phyloP scores from a whole-genome alignment of 2,329 filamentous ascomycete species.

The Diatrype stigma region DNA sequence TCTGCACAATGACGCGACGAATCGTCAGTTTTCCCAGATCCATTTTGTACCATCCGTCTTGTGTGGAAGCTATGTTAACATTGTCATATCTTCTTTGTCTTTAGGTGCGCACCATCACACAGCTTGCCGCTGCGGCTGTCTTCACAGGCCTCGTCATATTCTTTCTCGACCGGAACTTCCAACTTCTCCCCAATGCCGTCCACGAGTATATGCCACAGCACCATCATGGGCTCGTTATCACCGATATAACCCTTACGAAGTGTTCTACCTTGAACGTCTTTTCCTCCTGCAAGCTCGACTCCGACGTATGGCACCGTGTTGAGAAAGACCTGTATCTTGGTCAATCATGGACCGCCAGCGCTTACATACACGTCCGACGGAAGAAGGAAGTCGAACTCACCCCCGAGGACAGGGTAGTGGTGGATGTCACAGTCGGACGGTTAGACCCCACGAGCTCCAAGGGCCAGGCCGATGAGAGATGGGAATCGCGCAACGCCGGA shows the following conservation, averaged over 20 bases:
- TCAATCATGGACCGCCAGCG: constrained; percentile 67
- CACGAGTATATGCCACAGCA: constrained; percentile 85
- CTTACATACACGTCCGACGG: constrained; percentile 76
- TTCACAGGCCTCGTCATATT: constrained; percentile 69
- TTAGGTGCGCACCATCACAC: constrained; percentile 65
- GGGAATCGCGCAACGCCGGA: constrained; percentile 74
- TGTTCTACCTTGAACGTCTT: constrained; percentile 74
- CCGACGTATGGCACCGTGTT: constrained; percentile 71
- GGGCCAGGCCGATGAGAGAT: constrained; percentile 56
- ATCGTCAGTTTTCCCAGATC: constrained; percentile 22
- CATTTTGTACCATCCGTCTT: neutral
- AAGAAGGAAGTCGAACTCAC: constrained; percentile 82
- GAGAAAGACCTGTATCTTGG: constrained; percentile 87
- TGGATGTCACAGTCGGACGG: constrained; percentile 72
- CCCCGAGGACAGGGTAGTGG: constrained; percentile 69
- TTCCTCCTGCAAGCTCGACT: constrained; percentile 70
- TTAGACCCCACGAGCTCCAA: constrained; percentile 61
- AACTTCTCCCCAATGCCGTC: constrained; percentile 78
- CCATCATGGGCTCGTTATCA: constrained; percentile 78
- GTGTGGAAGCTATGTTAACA: neutral
- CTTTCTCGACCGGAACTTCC: constrained; percentile 83
- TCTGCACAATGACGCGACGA: constrained; percentile 29
- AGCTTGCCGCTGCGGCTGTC: constrained; percentile 64
- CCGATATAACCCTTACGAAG: constrained; percentile 73
- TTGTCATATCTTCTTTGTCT: constrained; percentile 9